Base-by-base conservation (phyloP, 1,284 basidiomycete genomes). In the Polyporus tsugae region DNA sequence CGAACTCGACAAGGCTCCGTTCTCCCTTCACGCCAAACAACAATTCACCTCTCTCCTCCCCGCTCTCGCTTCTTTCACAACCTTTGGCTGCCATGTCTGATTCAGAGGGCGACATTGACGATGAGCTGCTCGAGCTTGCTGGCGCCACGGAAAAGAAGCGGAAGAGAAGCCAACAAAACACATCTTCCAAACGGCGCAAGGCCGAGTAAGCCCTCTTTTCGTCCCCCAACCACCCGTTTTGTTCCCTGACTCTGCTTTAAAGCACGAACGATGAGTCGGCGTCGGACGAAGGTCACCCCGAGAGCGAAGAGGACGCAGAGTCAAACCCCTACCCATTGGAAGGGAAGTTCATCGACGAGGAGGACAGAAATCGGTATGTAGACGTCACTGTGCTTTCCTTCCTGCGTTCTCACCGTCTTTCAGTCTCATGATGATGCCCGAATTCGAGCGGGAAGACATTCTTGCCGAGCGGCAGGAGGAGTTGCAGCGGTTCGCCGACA, bases 361-460 rank as follows among this genome's bases (percentile, higher is more conserved):
- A 83, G 4, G 97, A 98, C 79, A 89, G 93, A 41, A 41, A 29
- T 60, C 58, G 58, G 58, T 60, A 60, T 76, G 87, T 92, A 73
- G 82, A 85, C 19, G 94, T 95, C 80, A 82, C 42, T 39, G 17
- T 52, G 42, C 62, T 19, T 35, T 59, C 4, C 44, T 36, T n/a
- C 13, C 2, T 22, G 38, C 25, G 62, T 67, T 36, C 60, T 74
- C 15, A 73, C 46, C 38, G 53, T 55, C 39, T 36, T 71, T n/a
- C 77, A 97, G 96, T 63, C 84, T 98, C 52, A 82, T 95, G 75
- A 79, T 83, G 38, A 86, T 97, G 86, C 89, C 92, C 49, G 96
- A 98, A 80, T 86, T 98, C 71, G 93, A 97, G 70, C 89, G 97
- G 59, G 96, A 98, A 80, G 89, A 90, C 35, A 92, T 95, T 63